These are phyloP conservation scores for Leccinum aurantiacum DNA, from an alignment of 768 basidiomycete species.

Conservation along the genomic window DNA sequence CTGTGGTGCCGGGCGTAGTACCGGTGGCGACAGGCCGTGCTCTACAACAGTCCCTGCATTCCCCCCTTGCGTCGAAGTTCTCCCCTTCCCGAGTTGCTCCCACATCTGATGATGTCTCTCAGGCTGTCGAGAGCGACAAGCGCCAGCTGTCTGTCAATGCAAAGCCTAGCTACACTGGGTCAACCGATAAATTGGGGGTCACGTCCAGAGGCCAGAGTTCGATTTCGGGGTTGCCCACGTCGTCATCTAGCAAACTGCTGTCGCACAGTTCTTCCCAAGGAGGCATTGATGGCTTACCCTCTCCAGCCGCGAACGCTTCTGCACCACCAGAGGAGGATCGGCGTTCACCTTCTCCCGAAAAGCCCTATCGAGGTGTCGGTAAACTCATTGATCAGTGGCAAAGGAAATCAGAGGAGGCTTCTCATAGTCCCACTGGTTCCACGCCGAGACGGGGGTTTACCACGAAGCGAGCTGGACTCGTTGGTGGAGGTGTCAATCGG, in stretches of 20 bases:
- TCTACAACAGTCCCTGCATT: constrained; percentile 21
- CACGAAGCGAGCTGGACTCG: constrained; percentile 42
- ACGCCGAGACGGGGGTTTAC: constrained; percentile 39
- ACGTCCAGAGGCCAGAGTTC: constrained; percentile 15
- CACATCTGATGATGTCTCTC: constrained; percentile 10
- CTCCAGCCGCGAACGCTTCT: constrained; percentile 10
- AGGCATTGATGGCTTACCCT: constrained; percentile 29
- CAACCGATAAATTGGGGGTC: constrained; percentile 20
- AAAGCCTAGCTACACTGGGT: constrained; percentile 16
- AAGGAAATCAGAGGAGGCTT: constrained; percentile 8
- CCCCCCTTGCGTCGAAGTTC: constrained; percentile 25
- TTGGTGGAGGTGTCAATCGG: constrained; percentile 19
- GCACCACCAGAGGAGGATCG: constrained; percentile 26
- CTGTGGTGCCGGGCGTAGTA: constrained; percentile 11
- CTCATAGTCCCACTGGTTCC: constrained; percentile 33
- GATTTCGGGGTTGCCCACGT: constrained; percentile 24
- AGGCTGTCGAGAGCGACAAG: constrained; percentile 21
- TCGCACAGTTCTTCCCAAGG: constrained; percentile 16
- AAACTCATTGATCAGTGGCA: constrained; percentile 28
- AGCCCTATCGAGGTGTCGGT: constrained; percentile 79
- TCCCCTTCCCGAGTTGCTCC: constrained; percentile 22
- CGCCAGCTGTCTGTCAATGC: constrained; percentile 15
- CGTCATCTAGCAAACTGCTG: constrained; percentile 23
- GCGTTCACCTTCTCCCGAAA: constrained; percentile 68
- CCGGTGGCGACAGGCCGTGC: constrained; percentile 22